Evolutionary conservation across 2,329 filamentous ascomycete species (phyloP).

Genomic region (Fusarium paranaense): DNA sequence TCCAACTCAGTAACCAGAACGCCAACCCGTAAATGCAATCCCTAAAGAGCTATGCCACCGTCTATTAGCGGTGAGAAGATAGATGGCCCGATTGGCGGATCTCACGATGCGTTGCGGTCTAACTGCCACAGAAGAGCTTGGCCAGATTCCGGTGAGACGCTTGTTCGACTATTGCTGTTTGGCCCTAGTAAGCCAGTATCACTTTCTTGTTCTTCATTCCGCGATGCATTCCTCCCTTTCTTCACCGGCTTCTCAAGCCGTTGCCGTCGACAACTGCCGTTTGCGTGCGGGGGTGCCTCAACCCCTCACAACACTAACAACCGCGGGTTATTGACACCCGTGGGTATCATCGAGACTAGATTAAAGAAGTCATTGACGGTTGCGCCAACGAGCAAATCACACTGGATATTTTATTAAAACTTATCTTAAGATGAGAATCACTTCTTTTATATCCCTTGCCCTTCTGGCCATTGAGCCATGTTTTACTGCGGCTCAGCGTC

Average conservation of each 20-base stretch:
- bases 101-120: not conserved
- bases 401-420: not conserved
- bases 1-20: not conserved
- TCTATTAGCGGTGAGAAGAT: not conserved
- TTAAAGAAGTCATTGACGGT: not conserved
- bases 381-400: no score
- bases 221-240: not conserved
- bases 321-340: not conserved
- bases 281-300: conserved; percentile 12
- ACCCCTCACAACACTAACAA: conserved; percentile 3
- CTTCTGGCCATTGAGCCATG: not conserved
- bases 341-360: not conserved
- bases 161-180: not conserved
- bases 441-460: not conserved
- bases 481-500: conserved; percentile 16
- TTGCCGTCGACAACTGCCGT: conserved; percentile 29
- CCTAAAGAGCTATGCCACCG: not conserved
- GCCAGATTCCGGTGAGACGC: not conserved
- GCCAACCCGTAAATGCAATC: not conserved
- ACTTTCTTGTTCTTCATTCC: not conserved
- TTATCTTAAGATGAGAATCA: conserved; percentile 16
- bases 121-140: not conserved
- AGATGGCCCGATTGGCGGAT: not conserved
- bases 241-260: not conserved
- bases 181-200: not conserved